A percentile compares a stretch with the other conserved stretches of the same genome.
Evolutionary conservation across 1,284 basidiomycete genomes (phyloP).

Genomic region (Pholiota adiposa): DNA sequence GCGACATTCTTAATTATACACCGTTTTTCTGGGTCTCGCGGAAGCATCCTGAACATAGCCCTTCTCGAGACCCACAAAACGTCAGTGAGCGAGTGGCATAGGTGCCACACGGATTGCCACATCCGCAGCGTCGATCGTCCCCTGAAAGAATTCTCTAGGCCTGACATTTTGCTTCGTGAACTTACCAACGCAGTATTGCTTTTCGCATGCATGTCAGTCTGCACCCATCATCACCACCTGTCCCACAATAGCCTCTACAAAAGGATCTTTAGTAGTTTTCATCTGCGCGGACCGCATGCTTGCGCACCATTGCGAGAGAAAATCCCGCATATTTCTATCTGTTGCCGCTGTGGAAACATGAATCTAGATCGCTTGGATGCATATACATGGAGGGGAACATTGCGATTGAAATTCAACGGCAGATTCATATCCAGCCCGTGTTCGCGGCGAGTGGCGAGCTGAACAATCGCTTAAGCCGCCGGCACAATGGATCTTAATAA

Average conservation of each 20-base stretch:
- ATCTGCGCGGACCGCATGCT: neutral
- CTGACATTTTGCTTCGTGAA: slow-evolving; percentile 7
- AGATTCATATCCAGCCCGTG: slow-evolving; percentile 22
- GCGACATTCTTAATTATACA: slow-evolving; percentile 2
- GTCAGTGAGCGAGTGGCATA: slow-evolving; percentile 5
- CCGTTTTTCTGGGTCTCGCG: slow-evolving; percentile 17
- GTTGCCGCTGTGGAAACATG: slow-evolving; percentile 10
- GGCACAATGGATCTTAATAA: neutral
- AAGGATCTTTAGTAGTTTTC: neutral
- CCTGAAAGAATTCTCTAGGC: slow-evolving; percentile 17
- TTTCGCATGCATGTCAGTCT: slow-evolving; percentile 25
- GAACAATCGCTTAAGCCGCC: neutral
- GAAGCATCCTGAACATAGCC: slow-evolving; percentile 14
- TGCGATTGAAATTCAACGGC: slow-evolving; percentile 19
- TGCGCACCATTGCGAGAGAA: slow-evolving; percentile 1
- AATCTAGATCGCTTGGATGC: slow-evolving; percentile 8
- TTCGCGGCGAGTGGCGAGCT: slow-evolving; percentile 6
- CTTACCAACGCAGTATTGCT: slow-evolving; percentile 10
- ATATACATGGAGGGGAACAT: neutral
- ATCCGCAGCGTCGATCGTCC: slow-evolving; percentile 13
- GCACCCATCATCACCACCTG: slow-evolving; percentile 10
- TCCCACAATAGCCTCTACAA: slow-evolving; percentile 17
- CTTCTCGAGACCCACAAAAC: slow-evolving; percentile 5
- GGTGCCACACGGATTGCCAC: slow-evolving; percentile 6
- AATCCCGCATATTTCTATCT: neutral